Percentiles rank a stretch among this genome's conserved stretches.
phyloP scores from a whole-genome alignment of 768 basidiomycete genomes.

The Austroboletus festivus region DNA sequence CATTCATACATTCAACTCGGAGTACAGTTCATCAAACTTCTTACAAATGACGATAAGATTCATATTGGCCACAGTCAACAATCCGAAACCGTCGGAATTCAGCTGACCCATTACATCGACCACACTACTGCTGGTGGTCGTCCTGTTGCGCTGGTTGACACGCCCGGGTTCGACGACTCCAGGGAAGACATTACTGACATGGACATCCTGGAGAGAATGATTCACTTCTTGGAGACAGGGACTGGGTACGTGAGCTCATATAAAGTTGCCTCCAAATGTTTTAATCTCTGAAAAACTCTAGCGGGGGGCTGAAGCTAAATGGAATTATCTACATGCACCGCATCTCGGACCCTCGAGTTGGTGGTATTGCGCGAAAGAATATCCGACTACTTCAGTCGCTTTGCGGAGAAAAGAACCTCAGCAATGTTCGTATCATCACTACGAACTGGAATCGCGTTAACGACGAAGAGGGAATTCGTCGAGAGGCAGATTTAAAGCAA shows the following conservation, averaged over 20 bases:
- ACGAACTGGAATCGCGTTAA: constrained; percentile 42
- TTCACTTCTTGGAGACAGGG: constrained; percentile 16
- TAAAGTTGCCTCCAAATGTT: neutral
- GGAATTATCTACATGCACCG: constrained; percentile 53
- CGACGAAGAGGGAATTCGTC: constrained; percentile 27
- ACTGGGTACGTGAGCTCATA: too few species aligned
- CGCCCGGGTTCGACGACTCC: constrained; percentile 57
- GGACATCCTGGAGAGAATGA: constrained; percentile 44
- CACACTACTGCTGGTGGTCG: too few species aligned
- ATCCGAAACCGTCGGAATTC: too few species aligned
- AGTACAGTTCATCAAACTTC: too few species aligned
- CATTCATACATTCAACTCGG: too few species aligned
- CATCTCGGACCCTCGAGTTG: constrained; percentile 42
- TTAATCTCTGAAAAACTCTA: constrained; percentile 10
- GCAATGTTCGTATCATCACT: constrained; percentile 46
- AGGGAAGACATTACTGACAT: constrained; percentile 41
- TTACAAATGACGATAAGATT: too few species aligned
- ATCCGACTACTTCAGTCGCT: constrained; percentile 47
- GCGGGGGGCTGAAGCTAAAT: constrained; percentile 34
- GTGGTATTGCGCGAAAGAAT: constrained; percentile 41
- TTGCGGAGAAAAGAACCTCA: constrained; percentile 45
- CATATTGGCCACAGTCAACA: too few species aligned
- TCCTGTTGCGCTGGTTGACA: constrained; percentile 49
- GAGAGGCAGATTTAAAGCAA: constrained; percentile 39
- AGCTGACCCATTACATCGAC: too few species aligned